Conservation (phyloP, 352 stramenopile genomes). For the Blastocystis sp. region DNA sequence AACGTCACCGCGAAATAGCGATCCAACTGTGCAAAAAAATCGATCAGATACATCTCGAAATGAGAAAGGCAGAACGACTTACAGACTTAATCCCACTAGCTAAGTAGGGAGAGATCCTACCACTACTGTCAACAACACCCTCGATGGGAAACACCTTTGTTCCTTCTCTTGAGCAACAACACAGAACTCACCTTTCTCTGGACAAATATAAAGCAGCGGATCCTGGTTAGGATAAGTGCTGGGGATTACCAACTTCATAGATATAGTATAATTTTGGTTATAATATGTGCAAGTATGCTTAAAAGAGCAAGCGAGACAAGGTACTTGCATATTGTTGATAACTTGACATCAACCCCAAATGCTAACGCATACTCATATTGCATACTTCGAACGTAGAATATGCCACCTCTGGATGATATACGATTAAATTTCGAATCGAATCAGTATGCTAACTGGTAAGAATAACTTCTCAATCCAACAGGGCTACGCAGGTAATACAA, state of each 20-base stretch:
- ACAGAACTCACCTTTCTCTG: not conserved
- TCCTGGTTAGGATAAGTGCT: not conserved
- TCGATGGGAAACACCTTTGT: not conserved
- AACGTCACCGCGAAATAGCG: not conserved
- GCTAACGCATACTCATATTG: not conserved
- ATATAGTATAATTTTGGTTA: not conserved
- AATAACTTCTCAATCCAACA: not conserved
- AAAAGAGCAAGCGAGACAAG: not conserved
- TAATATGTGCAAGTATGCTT: not conserved
- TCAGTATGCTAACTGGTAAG: not conserved
- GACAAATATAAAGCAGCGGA: not conserved
- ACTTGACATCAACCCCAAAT: not conserved
- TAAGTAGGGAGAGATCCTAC: not conserved
- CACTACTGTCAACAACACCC: not conserved
- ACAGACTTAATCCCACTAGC: not conserved
- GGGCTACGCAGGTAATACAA: not conserved
- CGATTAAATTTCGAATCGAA: not conserved
- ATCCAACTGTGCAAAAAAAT: conserved; percentile 14
- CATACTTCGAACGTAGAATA: not conserved
- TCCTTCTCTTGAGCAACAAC: not conserved
- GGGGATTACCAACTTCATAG: conserved; percentile 21
- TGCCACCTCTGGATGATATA: not conserved
- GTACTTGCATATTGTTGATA: not conserved
- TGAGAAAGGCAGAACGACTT: not conserved
- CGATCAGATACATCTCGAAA: not conserved